These are phyloP conservation scores for Puccinia brachypodii DNA, from an alignment of 1,284 basidiomycete species.

Conservation along the genomic window DNA sequence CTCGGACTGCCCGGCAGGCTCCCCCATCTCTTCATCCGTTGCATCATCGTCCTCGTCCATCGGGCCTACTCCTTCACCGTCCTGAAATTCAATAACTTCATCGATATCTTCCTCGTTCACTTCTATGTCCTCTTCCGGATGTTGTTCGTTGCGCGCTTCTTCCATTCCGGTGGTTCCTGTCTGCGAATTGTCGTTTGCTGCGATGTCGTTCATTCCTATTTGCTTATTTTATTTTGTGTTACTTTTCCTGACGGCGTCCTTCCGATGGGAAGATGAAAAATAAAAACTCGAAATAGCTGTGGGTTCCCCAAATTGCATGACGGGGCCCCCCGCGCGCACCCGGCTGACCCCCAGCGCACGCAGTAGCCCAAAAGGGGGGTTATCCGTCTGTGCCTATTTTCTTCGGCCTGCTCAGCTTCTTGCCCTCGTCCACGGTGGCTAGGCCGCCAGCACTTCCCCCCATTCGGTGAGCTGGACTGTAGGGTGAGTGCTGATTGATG, in stretches of 20 bases:
- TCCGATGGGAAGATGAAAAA: no score
- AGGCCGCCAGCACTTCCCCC: no score
- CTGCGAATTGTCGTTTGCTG: not conserved
- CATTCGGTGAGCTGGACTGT: no score
- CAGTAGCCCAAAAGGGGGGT: not conserved
- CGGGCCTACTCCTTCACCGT: conserved; percentile 50
- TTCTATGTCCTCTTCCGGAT: not conserved
- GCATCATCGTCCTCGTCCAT: conserved; percentile 49
- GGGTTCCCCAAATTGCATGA: not conserved
- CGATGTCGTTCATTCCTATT: not conserved
- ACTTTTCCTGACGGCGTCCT: not conserved
- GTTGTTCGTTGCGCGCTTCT: not conserved
- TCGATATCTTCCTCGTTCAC: conserved; percentile 35
- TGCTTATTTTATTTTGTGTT: not conserved
- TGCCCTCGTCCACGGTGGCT: no score
- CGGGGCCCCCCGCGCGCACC: not conserved
- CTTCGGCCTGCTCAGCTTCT: no score
- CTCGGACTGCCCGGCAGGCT: not conserved
- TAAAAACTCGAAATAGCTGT: not conserved
- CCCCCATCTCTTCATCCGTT: conserved; percentile 53
- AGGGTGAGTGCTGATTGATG: no score
- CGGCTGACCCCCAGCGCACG: not conserved
- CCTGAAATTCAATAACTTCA: conserved; percentile 50
- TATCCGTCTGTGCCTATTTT: no score
- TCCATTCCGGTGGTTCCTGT: not conserved